Evolutionary conservation across 2,329 filamentous ascomycete species (phyloP), one percentile per base, ranked within the genome.

Genomic region (Fusarium stilboides): DNA sequence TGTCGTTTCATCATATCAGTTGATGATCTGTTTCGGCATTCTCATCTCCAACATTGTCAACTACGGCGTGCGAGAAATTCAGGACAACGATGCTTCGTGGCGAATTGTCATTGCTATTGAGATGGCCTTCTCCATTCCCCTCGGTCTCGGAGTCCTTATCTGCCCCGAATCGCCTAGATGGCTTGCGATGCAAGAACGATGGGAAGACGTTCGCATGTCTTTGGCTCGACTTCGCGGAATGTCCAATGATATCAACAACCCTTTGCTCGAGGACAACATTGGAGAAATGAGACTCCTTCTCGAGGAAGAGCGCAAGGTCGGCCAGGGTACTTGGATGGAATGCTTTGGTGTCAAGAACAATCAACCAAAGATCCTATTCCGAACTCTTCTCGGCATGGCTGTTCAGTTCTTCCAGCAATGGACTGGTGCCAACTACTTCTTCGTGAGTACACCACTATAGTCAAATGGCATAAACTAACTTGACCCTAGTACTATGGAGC

Each of bases 11-110:
- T 88, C 86, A 22, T 92, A 92, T 77, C 90, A 92, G 79, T 85
- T 92, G 8, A 88, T 91, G 79, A 91, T 92, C 78, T 92, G 89
- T 1, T 81, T 91, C 28, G 91, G 91, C 22, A 91, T 92, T 66
- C 86, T 88, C 57, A 76, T 84, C 20, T 81, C 85, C 49, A 85
- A 86, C 71, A 78, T 83, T 55, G 81, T 88, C 73, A 88, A 88
- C 77, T 87, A 80, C 58, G 85, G 83, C 46, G 81, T 84, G n/a
- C 77, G 81, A 20, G 71, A 70, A 28, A 81, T 84, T 64, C 53
- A 84, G 44, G 74, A 80, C 3, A 77, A 75, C 1, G 77, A 80
- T 42, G 77, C 74, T 0, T 85, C 87, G 2, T 92, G 90, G 88
- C 84, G 89, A 37, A 85, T 90, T 28, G 85, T 90, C 39, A 86